Evolutionary conservation across 2,329 filamentous ascomycete species (phyloP).

Genomic region (Talaromyces sp.): DNA sequence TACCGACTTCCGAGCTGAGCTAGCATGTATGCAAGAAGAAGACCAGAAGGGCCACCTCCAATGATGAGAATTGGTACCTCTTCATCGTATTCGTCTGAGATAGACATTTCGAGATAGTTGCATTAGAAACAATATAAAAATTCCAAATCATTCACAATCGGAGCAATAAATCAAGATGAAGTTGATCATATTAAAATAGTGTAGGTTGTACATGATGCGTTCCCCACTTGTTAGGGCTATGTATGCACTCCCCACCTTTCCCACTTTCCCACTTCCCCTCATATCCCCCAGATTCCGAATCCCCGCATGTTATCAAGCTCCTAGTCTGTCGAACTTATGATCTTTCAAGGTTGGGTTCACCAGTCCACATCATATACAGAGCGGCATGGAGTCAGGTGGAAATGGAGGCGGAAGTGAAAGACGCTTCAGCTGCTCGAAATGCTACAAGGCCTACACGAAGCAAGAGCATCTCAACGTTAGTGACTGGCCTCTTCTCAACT

Average conservation of each 20-base stretch:
- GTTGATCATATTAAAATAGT: neutral
- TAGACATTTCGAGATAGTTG: neutral
- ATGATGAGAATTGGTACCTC: neutral
- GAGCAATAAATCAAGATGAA: neutral
- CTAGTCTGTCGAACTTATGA: neutral
- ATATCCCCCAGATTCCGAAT: neutral
- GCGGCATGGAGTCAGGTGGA: neutral
- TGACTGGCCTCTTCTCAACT: neutral
- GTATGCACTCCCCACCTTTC: neutral
- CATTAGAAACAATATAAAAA: neutral
- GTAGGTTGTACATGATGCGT: neutral
- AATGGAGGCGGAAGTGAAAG: constrained; percentile 1
- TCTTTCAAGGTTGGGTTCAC: neutral
- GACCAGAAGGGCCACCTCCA: neutral
- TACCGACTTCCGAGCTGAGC: neutral
- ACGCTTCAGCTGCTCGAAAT: constrained; percentile 20
- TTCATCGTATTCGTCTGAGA: neutral
- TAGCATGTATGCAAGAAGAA: neutral
- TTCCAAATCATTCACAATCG: neutral
- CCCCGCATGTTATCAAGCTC: neutral
- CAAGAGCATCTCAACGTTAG: constrained; percentile 22
- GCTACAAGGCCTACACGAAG: constrained; percentile 22
- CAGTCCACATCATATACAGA: neutral
- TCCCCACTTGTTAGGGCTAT: neutral
- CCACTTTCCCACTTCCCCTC: neutral